Evolutionary conservation across 1,139 yeast species (phyloP).

Genomic region (Magnusiomyces suaveolens): DNA sequence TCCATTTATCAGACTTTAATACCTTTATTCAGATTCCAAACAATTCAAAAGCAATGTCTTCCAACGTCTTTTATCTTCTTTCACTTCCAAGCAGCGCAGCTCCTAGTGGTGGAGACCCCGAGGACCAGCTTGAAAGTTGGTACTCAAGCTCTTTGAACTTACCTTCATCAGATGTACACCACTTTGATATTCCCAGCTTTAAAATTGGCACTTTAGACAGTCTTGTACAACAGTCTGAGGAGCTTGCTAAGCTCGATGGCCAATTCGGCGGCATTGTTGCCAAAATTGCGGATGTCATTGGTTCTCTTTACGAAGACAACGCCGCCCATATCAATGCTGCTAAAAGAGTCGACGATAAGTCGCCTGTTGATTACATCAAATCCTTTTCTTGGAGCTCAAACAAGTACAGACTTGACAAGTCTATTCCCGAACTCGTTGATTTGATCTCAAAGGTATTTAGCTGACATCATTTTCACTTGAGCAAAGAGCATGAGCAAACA

Average conservation of each 20-base stretch:
- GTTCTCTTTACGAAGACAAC: constrained; percentile 41
- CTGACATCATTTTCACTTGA: not conserved
- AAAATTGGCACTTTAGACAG: constrained; percentile 93
- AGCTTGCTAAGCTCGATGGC: constrained; percentile 65
- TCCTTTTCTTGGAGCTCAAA: constrained; percentile 78
- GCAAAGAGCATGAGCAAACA: no score
- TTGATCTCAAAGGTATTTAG: constrained; percentile 41
- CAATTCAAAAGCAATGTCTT: not conserved
- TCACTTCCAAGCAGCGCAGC: constrained; percentile 43
- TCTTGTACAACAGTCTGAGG: constrained; percentile 83
- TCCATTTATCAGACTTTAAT: no score
- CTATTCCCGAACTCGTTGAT: constrained; percentile 66
- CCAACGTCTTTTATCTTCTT: constrained; percentile 30
- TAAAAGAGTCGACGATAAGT: constrained; percentile 42
- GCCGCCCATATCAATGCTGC: constrained; percentile 38
- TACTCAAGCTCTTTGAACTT: constrained; percentile 23
- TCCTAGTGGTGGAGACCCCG: constrained; percentile 39
- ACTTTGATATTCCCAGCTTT: constrained; percentile 68
- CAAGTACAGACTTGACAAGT: constrained; percentile 75
- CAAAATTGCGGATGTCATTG: constrained; percentile 68
- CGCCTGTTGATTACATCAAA: constrained; percentile 56
- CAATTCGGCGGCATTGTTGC: constrained; percentile 60
- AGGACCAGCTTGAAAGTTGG: constrained; percentile 36
- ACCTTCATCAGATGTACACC: constrained; percentile 25
- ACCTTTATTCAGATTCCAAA: no score